phyloP scores from a whole-genome alignment of 192 early-diverging fungal genomes.

The Coemansia sp. region DNA sequence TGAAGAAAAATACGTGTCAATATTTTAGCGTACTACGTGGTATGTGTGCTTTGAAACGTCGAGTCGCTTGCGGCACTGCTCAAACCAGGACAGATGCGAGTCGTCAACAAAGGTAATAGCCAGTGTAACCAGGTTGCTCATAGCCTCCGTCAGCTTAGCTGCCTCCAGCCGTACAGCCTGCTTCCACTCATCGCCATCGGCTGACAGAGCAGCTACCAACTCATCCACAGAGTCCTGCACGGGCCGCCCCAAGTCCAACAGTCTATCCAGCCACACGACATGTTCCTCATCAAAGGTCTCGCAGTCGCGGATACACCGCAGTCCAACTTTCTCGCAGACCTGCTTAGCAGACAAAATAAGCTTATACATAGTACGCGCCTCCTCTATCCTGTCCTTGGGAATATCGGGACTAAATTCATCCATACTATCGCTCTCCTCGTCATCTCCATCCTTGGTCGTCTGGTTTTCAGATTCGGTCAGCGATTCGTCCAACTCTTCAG shows the following conservation, averaged over 20 bases:
- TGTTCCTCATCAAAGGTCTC: slow-evolving; percentile 38
- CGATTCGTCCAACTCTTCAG: slow-evolving; percentile 38
- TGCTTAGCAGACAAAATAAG: slow-evolving; percentile 31
- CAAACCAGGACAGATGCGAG: slow-evolving; percentile 52
- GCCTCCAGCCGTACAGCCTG: slow-evolving; percentile 17
- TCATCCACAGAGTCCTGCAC: slow-evolving; percentile 41
- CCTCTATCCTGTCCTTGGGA: slow-evolving; percentile 30
- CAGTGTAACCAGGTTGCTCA: slow-evolving; percentile 31
- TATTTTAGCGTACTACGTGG: slow-evolving; percentile 26
- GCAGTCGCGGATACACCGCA: slow-evolving; percentile 55
- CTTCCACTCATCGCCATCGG: slow-evolving; percentile 33
- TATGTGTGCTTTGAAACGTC: slow-evolving; percentile 22
- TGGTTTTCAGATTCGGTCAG: slow-evolving; percentile 16
- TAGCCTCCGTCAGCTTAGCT: slow-evolving; percentile 15
- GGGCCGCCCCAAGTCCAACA: slow-evolving; percentile 43
- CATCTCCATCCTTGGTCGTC: background rate
- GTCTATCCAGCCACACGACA: slow-evolving; percentile 46
- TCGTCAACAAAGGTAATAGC: slow-evolving; percentile 57
- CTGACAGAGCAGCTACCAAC: slow-evolving; percentile 33
- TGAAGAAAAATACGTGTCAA: too few species aligned
- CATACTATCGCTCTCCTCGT: slow-evolving; percentile 37
- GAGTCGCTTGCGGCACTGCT: slow-evolving; percentile 36
- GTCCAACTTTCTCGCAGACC: slow-evolving; percentile 43
- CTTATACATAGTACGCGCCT: slow-evolving; percentile 33
- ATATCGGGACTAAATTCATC: slow-evolving; percentile 47